Evolutionary conservation across 1,284 basidiomycete species (phyloP).

Genomic region (Fistulina hepatica): DNA sequence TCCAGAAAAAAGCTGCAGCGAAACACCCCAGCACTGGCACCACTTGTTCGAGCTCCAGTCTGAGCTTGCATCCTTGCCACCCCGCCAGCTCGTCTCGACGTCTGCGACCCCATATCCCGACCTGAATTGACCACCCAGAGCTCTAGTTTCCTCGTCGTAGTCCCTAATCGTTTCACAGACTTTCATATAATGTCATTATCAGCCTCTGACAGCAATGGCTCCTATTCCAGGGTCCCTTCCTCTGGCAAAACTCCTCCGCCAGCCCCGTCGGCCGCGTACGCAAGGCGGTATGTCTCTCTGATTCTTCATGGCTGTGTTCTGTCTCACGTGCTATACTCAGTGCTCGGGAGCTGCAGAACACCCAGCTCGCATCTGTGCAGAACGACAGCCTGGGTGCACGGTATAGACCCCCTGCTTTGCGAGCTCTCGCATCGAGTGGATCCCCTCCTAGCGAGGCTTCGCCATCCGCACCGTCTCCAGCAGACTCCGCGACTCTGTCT

Average conservation of each 20-base stretch:
- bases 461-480: constrained; percentile 41
- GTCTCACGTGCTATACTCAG: too few species aligned
- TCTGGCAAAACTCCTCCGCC: constrained; percentile 83
- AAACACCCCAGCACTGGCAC: constrained; percentile 32
- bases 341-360: constrained; percentile 72
- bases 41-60: too few species aligned
- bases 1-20: constrained; percentile 29
- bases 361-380: too few species aligned
- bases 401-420: constrained; percentile 73
- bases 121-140: too few species aligned
- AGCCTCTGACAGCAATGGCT: constrained; percentile 63
- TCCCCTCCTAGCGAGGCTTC: constrained; percentile 60
- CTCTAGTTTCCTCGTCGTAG: too few species aligned
- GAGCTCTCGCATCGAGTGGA: constrained; percentile 55
- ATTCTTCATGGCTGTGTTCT: constrained; percentile 8
- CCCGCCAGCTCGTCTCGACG: too few species aligned
- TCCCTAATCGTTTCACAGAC: constrained; percentile 68
- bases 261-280: constrained; percentile 79
- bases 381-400: constrained; percentile 39
- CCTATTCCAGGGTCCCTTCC: constrained; percentile 62
- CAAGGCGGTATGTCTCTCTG: constrained; percentile 55
- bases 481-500: constrained; percentile 46
- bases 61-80: too few species aligned
- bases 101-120: too few species aligned
- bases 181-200: constrained; percentile 78